Conservation (phyloP, 2,329 filamentous ascomycete species). For the Colletotrichum karsti region DNA sequence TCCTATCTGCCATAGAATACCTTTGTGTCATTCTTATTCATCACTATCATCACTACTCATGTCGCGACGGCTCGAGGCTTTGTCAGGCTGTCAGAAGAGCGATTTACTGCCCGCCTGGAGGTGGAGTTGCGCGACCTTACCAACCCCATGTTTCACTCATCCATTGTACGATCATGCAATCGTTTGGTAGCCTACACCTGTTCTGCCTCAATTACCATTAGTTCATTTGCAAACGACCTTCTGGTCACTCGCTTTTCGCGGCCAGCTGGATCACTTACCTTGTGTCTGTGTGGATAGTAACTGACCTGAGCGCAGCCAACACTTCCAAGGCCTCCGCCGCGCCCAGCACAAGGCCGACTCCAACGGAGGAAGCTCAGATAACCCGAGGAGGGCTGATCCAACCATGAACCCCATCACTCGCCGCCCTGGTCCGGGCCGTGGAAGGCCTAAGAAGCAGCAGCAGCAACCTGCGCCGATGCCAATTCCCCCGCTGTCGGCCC, state of each 20-base stretch:
- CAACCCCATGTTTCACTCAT: neutral
- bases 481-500: conserved; percentile 15
- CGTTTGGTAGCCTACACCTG: too few species aligned
- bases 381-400: conserved; percentile 54
- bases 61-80: neutral
- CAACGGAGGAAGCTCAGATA: conserved; percentile 43
- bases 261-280: neutral
- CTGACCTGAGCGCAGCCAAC: conserved; percentile 56
- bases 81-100: neutral
- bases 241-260: neutral
- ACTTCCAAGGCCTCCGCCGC: conserved; percentile 67
- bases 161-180: neutral
- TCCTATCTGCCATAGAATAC: neutral
- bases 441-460: conserved; percentile 59
- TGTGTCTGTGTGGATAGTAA: neutral
- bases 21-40: neutral
- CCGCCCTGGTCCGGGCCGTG: conserved; percentile 65
- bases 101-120: neutral
- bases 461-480: conserved; percentile 28
- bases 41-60: neutral
- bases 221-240: neutral
- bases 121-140: neutral
- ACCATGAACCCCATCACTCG: conserved; percentile 67
- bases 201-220: neutral
- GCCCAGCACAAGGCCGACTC: conserved; percentile 62